Evolutionary conservation across 805 yeast species (phyloP).

Genomic region (Jamesozyma jinghongensis): DNA sequence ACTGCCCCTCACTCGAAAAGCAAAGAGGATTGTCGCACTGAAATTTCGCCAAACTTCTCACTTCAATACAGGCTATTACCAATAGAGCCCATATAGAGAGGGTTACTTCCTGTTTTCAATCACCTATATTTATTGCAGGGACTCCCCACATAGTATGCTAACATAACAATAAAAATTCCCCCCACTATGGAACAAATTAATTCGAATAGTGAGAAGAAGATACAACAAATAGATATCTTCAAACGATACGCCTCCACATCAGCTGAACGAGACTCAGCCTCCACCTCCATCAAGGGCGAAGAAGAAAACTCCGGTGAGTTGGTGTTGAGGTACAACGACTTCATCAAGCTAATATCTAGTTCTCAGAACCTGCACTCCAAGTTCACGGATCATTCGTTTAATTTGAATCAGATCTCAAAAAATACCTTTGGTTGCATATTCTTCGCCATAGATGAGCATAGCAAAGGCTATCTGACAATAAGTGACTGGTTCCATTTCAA

Average conservation of each 20-base stretch:
- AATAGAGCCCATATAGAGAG: no score
- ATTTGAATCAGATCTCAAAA: constrained; percentile 44
- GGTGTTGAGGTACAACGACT: constrained; percentile 30
- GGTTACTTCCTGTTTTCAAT: no score
- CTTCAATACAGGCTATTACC: no score
- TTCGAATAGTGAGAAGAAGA: constrained; percentile 31
- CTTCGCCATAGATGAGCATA: constrained; percentile 65
- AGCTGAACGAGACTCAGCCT: constrained; percentile 7
- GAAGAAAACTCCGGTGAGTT: constrained; percentile 15
- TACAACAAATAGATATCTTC: constrained; percentile 36
- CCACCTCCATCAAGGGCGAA: no score
- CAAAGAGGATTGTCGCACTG: no score
- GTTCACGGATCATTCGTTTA: constrained; percentile 32
- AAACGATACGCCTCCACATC: constrained; percentile 34
- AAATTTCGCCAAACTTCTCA: no score
- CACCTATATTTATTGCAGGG: no score
- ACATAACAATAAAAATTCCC: no score
- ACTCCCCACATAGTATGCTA: no score
- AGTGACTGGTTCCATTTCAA: constrained; percentile 71
- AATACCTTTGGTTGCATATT: constrained; percentile 65
- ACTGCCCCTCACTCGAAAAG: no score
- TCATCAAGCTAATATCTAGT: constrained; percentile 30
- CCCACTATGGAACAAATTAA: constrained; percentile 32
- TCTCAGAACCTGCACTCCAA: constrained; percentile 24
- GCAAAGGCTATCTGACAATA: constrained; percentile 57